Conservation (phyloP, 441 rosid species). For the Corymbia calophylla region DNA sequence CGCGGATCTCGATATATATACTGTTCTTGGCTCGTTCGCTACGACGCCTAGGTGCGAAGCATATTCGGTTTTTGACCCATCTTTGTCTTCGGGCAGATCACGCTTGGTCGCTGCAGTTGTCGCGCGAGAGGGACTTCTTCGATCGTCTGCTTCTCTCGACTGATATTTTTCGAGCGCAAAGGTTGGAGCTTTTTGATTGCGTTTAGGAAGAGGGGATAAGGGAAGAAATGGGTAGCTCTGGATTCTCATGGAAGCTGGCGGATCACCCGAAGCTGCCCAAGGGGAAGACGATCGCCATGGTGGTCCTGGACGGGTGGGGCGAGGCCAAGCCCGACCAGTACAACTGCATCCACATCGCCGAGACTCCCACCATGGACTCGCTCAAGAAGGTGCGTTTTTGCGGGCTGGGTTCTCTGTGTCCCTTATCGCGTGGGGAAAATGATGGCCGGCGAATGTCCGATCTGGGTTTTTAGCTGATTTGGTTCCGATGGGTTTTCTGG, state of each 20-base stretch:
- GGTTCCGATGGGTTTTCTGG: background rate
- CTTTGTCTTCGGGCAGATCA: background rate
- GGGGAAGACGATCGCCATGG: constrained; percentile 64
- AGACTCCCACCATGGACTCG: constrained; percentile 92
- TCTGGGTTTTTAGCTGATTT: background rate
- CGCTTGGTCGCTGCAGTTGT: background rate
- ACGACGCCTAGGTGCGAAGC: background rate
- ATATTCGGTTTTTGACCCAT: background rate
- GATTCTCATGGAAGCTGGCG: constrained; percentile 51
- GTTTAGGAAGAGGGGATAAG: background rate
- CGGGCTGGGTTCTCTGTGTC: background rate
- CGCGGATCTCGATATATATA: background rate
- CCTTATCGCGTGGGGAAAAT: background rate
- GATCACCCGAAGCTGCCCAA: constrained; percentile 82
- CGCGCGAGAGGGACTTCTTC: background rate
- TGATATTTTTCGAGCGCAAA: background rate
- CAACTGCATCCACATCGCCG: constrained; percentile 86
- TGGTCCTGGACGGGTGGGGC: constrained; percentile 97
- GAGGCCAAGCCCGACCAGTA: constrained; percentile 78
- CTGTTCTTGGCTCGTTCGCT: too few relatives aligned
- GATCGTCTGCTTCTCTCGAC: background rate
- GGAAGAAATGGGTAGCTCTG: constrained; percentile 36
- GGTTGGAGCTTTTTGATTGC: background rate
- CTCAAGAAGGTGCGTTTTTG: constrained; percentile 52
- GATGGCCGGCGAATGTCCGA: background rate